A percentile compares a stretch with the other conserved stretches of the same genome.
Conservation (phyloP, 352 stramenopile genomes). For the Halophytophthora polymorphica region DNA sequence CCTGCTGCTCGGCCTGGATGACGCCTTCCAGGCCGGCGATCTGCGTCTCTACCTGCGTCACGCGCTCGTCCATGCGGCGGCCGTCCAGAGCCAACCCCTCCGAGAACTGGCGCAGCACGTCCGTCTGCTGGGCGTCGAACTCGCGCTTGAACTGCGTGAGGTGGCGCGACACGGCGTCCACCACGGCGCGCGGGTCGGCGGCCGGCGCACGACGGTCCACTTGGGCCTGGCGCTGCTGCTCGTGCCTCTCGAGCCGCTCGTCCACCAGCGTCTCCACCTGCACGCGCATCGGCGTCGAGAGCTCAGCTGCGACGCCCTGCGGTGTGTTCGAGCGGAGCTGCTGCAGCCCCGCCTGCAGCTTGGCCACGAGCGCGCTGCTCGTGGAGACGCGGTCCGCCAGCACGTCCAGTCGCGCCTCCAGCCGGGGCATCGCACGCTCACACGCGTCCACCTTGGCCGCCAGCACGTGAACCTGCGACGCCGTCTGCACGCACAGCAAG, state of each 20-base stretch:
- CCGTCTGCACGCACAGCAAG: conserved; percentile 22
- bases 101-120: conserved; percentile 43
- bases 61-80: conserved; percentile 45
- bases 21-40: conserved; percentile 48
- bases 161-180: conserved; percentile 56
- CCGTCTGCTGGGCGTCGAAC: conserved; percentile 48
- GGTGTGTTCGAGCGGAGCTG: conserved; percentile 30
- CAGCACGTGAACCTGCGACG: conserved; percentile 49
- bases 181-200: conserved; percentile 31
- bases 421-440: conserved; percentile 53
- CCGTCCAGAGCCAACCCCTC: conserved; percentile 52
- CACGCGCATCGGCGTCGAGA: conserved; percentile 42
- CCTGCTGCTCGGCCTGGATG: conserved; percentile 69
- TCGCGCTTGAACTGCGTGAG: conserved; percentile 64
- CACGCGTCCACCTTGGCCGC: conserved; percentile 57
- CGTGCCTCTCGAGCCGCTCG: conserved; percentile 26
- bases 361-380: conserved; percentile 33
- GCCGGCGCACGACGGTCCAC: conserved; percentile 16
- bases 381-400: conserved; percentile 53
- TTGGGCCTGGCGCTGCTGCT: conserved; percentile 30
- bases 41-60: conserved; percentile 50
- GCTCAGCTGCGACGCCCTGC: conserved; percentile 17
- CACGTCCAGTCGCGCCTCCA: conserved; percentile 59
- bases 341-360: conserved; percentile 42
- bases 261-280: conserved; percentile 52